Evolutionary conservation across 768 basidiomycete species (phyloP).

Genomic region (Leccinellum rugosiceps): DNA sequence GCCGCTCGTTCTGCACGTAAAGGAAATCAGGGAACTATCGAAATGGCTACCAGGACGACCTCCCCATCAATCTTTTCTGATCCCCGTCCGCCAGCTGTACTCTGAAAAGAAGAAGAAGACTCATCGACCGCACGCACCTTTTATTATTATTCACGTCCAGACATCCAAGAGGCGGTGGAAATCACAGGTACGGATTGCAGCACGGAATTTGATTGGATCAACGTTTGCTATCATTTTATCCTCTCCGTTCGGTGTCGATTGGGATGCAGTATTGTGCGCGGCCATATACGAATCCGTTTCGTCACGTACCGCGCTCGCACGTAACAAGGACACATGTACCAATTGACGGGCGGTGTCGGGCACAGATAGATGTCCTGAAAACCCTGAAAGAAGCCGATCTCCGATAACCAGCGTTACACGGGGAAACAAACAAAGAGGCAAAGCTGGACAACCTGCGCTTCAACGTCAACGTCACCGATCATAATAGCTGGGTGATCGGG

Average conservation of each 20-base stretch:
- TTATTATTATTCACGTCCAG: slow-evolving; percentile 6
- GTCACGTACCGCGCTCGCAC: slow-evolving; percentile 1
- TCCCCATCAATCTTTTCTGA: slow-evolving; percentile 11
- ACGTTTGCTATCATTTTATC: slow-evolving; percentile 4
- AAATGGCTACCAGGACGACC: slow-evolving; percentile 2
- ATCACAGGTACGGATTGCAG: neutral
- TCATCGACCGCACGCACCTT: neutral
- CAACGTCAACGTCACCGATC: neutral
- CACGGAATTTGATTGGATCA: slow-evolving; percentile 11
- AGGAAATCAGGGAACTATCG: slow-evolving; percentile 6
- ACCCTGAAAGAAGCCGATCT: neutral
- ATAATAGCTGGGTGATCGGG: neutral
- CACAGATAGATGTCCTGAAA: neutral
- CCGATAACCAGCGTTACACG: neutral
- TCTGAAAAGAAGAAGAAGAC: slow-evolving; percentile 6
- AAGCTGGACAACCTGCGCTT: neutral
- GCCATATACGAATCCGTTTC: slow-evolving; percentile 2
- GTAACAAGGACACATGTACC: slow-evolving; percentile 6
- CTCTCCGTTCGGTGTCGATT: slow-evolving; percentile 15
- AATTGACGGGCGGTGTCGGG: neutral
- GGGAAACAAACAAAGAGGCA: neutral
- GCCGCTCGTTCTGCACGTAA: slow-evolving; percentile 21
- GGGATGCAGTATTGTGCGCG: neutral
- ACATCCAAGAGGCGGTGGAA: neutral
- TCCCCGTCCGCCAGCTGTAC: slow-evolving; percentile 2